phyloP scores from a whole-genome alignment of 2,329 filamentous ascomycete species.

The Coleophoma crateriformis region DNA sequence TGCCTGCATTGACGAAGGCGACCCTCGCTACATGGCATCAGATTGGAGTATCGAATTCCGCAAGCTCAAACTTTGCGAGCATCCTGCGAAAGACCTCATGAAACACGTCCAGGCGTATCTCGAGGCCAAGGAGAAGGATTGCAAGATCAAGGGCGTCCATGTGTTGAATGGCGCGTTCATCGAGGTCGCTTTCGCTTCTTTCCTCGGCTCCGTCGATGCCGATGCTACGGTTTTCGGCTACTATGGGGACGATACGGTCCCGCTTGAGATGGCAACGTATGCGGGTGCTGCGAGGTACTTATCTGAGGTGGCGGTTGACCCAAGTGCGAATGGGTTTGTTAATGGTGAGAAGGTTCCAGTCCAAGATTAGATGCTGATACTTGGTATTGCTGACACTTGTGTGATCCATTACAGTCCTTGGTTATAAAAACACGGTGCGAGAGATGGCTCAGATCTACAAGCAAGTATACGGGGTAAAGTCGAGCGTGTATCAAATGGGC shows the following conservation, averaged over 20 bases:
- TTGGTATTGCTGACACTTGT: background rate
- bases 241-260: constrained; percentile 31
- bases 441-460: constrained; percentile 21
- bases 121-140: constrained; percentile 27
- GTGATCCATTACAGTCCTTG: constrained; percentile 24
- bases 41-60: constrained; percentile 36
- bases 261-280: constrained; percentile 32
- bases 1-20: constrained; percentile 27
- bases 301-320: constrained; percentile 25
- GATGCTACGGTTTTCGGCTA: constrained; percentile 21
- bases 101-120: constrained; percentile 33
- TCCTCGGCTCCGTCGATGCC: constrained; percentile 18
- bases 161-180: constrained; percentile 33
- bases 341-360: constrained; percentile 12
- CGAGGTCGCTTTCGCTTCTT: constrained; percentile 25
- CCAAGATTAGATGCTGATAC: background rate
- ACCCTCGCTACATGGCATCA: constrained; percentile 33
- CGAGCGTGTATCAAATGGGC: constrained; percentile 18
- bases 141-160: constrained; percentile 31
- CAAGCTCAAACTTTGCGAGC: constrained; percentile 30
- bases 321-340: constrained; percentile 12
- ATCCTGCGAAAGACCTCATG: constrained; percentile 33
- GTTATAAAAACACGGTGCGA: constrained; percentile 23
- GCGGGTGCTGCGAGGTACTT: constrained; percentile 30
- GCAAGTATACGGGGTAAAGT: constrained; percentile 18